Conservation (phyloP, 2,329 filamentous ascomycete genomes). For the Aspergillus pseudoterreus region DNA sequence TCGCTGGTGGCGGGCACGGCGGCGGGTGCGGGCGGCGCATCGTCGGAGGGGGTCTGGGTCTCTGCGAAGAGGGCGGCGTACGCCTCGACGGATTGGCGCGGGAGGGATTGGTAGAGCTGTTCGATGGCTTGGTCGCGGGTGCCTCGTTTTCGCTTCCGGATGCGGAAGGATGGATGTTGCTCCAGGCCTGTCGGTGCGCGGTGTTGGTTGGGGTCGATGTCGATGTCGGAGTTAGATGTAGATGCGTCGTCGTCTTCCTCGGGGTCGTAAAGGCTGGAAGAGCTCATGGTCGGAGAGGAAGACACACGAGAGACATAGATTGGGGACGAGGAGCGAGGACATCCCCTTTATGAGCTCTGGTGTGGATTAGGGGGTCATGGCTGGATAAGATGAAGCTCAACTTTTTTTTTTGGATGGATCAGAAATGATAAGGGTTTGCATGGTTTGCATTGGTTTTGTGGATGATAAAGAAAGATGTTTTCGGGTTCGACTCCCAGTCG, state of each 20-base stretch:
- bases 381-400: too few relatives aligned
- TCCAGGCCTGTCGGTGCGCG: conserved; percentile 4
- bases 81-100: conserved; percentile 45
- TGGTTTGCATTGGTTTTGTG: conserved; percentile 27
- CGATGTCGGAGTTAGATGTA: conserved; percentile 13
- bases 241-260: conserved; percentile 29
- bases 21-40: conserved; percentile 45
- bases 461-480: too few relatives aligned
- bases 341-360: conserved; percentile 17
- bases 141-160: background rate
- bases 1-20: conserved; percentile 5
- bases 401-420: conserved; percentile 6
- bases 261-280: conserved; percentile 29
- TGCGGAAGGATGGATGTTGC: conserved; percentile 2
- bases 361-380: background rate
- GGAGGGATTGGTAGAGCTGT: conserved; percentile 22
- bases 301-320: conserved; percentile 25
- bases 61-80: conserved; percentile 54
- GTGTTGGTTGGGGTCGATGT: conserved; percentile 8
- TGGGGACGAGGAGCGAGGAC: conserved; percentile 13
- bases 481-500: background rate
- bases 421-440: conserved; percentile 34
- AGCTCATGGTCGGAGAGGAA: conserved; percentile 49
- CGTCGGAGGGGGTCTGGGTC: background rate
- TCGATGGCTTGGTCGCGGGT: conserved; percentile 12